These are phyloP conservation scores for Termitomyces sp. DNA, from an alignment of 768 basidiomycete genomes.

Conservation along the genomic window DNA sequence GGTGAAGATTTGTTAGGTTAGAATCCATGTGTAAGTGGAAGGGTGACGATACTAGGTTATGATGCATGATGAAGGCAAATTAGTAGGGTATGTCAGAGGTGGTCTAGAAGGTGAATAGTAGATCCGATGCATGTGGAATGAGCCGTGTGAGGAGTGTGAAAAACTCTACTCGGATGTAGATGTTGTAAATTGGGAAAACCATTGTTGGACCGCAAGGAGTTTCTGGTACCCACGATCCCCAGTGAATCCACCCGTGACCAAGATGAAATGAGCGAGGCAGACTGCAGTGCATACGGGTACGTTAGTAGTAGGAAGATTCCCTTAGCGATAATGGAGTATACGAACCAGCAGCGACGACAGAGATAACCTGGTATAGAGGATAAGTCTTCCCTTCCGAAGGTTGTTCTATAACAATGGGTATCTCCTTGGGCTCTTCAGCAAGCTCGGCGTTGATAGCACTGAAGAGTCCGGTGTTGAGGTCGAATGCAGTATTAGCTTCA, in stretches of 20 bases:
- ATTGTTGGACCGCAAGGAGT: slow-evolving; percentile 36
- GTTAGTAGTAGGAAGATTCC: not conserved
- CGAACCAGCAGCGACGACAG: slow-evolving; percentile 33
- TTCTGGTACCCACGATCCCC: slow-evolving; percentile 45
- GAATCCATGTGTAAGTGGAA: not conserved
- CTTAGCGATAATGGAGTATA: not conserved
- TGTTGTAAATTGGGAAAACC: slow-evolving; percentile 23
- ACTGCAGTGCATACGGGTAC: slow-evolving; percentile 26
- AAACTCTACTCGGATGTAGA: slow-evolving; percentile 1
- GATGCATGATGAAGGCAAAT: not conserved
- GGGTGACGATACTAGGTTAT: not conserved
- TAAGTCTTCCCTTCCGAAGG: slow-evolving; percentile 20
- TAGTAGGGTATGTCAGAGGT: not conserved
- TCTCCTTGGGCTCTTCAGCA: slow-evolving; percentile 15
- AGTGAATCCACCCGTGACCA: slow-evolving; percentile 44
- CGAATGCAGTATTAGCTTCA: slow-evolving; percentile 50
- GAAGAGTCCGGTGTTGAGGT: slow-evolving; percentile 46
- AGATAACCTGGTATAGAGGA: slow-evolving; percentile 29
- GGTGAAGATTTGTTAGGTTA: not conserved
- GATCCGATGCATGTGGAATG: not conserved
- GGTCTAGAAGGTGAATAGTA: not conserved
- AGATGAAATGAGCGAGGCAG: slow-evolving; percentile 45
- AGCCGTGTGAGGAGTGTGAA: not conserved
- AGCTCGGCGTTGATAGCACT: slow-evolving; percentile 25
- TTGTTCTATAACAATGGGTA: slow-evolving; percentile 9